Base-by-base conservation (phyloP, 2,329 filamentous ascomycete species). In the Alternaria rosae region DNA sequence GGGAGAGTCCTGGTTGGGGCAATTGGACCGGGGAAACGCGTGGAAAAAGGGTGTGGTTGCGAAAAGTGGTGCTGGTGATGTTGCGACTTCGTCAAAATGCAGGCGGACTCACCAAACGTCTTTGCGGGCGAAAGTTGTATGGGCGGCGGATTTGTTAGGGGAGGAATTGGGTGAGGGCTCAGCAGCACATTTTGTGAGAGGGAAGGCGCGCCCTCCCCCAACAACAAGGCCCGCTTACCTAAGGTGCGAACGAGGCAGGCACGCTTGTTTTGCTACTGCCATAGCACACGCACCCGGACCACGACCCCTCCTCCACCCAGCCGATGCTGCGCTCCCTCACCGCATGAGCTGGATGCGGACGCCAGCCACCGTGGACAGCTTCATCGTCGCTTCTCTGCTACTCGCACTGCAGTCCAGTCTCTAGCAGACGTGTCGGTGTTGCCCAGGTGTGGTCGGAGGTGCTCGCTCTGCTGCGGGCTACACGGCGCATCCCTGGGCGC, bases 91-190 rank as follows among this genome's bases (percentile, higher is more conserved):
- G 59, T 47, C 54, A 53, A 53, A 53, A 53, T 61, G 20, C 66
- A 73, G 71, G 75, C 75, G 65, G 66, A 78, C 76, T 72, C 65
- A 77, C 76, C 72, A 72, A 70, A 71, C 55, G 66, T 62, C 62
- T 71, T 69, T 69, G 70, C 69, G 58, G 65, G 69, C 65, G 62
- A 67, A 61, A 63, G 68, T 69, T 72, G 67, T 72, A 71, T 67
- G 66, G 62, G 66, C 61, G 61, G 56, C 61, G 62, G 64, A 58
- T 57, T 67, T 48, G 58, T 42, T 45, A 51, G 58, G 53, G 54
- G 58, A 58, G 45, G 51, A 51, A 51, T 57, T 56, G 59, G 57
- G 63, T 66, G 62, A 62, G 47, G 47, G 47, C 47, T 51, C 47
- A 51, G 47, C 47, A 51, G 47, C 47, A 51, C 47, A 51, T 51